Conservation (phyloP, 2,329 filamentous ascomycete genomes). For the Sphaerulina vaccinii region DNA sequence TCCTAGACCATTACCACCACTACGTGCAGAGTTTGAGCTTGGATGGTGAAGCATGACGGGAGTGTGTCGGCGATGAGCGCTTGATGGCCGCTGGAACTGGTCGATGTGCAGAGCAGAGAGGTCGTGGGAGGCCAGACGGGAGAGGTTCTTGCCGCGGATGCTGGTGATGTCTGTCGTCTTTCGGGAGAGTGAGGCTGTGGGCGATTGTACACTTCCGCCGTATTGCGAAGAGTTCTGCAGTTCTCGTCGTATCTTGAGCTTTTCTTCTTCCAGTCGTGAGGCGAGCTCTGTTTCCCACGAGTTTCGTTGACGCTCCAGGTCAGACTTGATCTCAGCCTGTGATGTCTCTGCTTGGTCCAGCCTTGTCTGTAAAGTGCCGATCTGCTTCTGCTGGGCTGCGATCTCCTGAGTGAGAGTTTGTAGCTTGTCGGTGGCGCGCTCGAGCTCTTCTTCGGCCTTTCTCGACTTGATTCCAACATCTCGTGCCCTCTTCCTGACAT, state of each 20-base stretch:
- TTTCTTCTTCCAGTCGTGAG: conserved; percentile 65
- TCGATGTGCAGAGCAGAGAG: conserved; percentile 27
- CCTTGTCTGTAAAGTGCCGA: conserved; percentile 63
- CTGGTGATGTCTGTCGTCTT: conserved; percentile 30
- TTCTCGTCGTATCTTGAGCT: conserved; percentile 56
- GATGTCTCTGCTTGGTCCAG: conserved; percentile 64
- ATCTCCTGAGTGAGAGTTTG: conserved; percentile 65
- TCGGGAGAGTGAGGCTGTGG: conserved; percentile 38
- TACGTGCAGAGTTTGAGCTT: conserved; percentile 10
- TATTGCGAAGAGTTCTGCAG: conserved; percentile 25
- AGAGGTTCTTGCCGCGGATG: conserved; percentile 28
- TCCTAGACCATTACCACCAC: conserved; percentile 3
- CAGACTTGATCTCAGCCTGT: conserved; percentile 57
- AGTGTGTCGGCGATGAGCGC: conserved; percentile 31
- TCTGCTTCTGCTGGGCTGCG: conserved; percentile 56
- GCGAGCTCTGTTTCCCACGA: conserved; percentile 56
- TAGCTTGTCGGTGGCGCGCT: conserved; percentile 64
- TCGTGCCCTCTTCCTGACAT: conserved; percentile 83
- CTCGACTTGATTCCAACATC: conserved; percentile 72
- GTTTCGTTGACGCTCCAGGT: conserved; percentile 60
- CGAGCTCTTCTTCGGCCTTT: conserved; percentile 77
- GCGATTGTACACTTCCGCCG: conserved; percentile 39
- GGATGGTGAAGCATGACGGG: conserved; percentile 26
- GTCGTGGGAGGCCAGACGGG: conserved; percentile 33
- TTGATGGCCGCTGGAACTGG: conserved; percentile 32